phyloP scores from a whole-genome alignment of 139 green algal genomes.

The Eudorina sp. region DNA sequence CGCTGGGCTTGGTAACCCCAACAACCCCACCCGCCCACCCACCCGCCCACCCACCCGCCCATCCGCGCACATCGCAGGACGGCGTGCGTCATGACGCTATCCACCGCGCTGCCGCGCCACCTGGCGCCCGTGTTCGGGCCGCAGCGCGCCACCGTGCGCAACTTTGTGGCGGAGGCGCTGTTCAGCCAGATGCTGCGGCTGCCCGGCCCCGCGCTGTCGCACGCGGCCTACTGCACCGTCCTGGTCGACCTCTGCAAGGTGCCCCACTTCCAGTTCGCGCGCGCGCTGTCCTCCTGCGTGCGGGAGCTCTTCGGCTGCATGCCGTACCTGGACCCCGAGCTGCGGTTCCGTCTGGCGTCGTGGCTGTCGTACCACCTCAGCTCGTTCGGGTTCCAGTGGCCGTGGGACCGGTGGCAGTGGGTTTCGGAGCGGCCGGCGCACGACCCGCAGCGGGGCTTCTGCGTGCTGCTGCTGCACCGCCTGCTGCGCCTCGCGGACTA shows the following conservation, averaged over 20 bases:
- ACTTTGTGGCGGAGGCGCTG: slow-evolving; percentile 82
- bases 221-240: slow-evolving; percentile 87
- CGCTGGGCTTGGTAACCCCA: no score
- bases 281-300: slow-evolving; percentile 70
- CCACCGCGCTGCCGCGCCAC: slow-evolving; percentile 43
- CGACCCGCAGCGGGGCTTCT: slow-evolving; percentile 81
- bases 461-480: slow-evolving; percentile 69
- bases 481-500: slow-evolving; percentile 82
- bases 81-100: slow-evolving; percentile 45
- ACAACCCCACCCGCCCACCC: background rate
- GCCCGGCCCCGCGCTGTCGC: slow-evolving; percentile 74
- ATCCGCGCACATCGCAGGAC: slow-evolving; percentile 30
- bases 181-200: slow-evolving; percentile 91
- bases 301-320: slow-evolving; percentile 75
- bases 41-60: no score
- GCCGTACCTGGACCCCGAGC: slow-evolving; percentile 80
- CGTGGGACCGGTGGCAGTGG: slow-evolving; percentile 80
- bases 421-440: slow-evolving; percentile 76
- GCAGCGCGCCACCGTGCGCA: slow-evolving; percentile 38
- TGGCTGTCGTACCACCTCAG: slow-evolving; percentile 94
- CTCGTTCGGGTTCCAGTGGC: slow-evolving; percentile 93
- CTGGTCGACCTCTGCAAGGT: slow-evolving; percentile 90
- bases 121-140: slow-evolving; percentile 20
- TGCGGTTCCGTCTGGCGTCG: slow-evolving; percentile 74
- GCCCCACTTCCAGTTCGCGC: slow-evolving; percentile 50